Conservation (phyloP, 768 basidiomycete species). For the Pulveroboletus sp. region DNA sequence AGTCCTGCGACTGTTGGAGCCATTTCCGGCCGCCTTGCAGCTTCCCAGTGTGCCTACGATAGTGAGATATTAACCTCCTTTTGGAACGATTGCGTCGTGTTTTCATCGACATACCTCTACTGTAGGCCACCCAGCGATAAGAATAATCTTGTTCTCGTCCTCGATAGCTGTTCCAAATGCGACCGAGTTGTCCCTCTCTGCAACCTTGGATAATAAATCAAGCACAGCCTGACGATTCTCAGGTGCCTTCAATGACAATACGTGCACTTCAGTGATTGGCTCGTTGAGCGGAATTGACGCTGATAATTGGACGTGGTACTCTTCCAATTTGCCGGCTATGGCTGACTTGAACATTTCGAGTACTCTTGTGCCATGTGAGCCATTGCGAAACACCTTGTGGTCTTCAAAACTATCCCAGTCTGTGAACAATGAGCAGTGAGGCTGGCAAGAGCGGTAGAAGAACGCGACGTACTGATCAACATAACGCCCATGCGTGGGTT, state of each 20-base stretch:
- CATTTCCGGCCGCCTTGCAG: conserved; percentile 3
- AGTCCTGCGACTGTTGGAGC: conserved; percentile 3
- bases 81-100: neutral
- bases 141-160: conserved; percentile 18
- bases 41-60: conserved; percentile 15
- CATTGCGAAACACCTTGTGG: conserved; percentile 14
- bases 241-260: conserved; percentile 19
- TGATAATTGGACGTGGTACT: conserved; percentile 23
- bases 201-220: conserved; percentile 8
- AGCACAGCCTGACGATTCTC: conserved; percentile 19
- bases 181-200: conserved; percentile 4
- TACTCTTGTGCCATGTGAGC: conserved; percentile 2
- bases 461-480: conserved; percentile 14
- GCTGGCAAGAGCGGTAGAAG: neutral
- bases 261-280: conserved; percentile 23
- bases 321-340: conserved; percentile 5
- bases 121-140: conserved; percentile 19
- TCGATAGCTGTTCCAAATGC: conserved; percentile 20
- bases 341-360: neutral
- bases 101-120: conserved; percentile 19
- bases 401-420: conserved; percentile 27
- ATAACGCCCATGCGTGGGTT: conserved; percentile 6
- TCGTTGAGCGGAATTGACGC: conserved; percentile 12
- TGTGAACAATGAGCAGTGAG: neutral
- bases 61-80: neutral